Conservation (phyloP, 805 yeast species). For the Suhomyces sp. region DNA sequence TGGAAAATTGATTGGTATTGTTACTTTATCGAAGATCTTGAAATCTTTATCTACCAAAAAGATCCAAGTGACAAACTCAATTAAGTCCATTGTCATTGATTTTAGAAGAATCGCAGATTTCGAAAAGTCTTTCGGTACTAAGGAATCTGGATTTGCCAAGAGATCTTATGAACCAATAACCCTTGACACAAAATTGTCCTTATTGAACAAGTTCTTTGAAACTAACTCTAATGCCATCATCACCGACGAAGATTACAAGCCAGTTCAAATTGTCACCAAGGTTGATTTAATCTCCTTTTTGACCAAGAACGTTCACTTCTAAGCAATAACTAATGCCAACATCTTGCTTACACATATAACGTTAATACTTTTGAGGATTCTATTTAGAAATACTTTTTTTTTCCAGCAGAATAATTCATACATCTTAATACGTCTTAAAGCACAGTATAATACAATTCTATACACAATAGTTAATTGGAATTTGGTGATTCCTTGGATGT, state of each 20-base stretch:
- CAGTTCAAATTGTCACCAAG: conserved; percentile 83
- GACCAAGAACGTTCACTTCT: conserved; percentile 32
- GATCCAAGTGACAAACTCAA: conserved; percentile 54
- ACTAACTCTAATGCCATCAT: conserved; percentile 82
- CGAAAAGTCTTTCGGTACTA: conserved; percentile 60
- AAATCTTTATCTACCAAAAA: conserved; percentile 63
- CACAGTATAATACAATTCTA: conserved; percentile 5
- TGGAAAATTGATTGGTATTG: conserved; percentile 70
- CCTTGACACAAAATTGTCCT: conserved; percentile 60
- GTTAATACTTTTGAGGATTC: no score
- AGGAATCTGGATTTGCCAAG: conserved; percentile 55
- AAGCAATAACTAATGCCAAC: background rate
- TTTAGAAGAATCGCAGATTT: conserved; percentile 70
- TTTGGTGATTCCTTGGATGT: no score
- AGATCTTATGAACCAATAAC: conserved; percentile 68
- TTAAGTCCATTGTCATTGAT: conserved; percentile 63
- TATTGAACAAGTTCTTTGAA: conserved; percentile 77
- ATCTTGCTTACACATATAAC: background rate
- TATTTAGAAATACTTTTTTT: no score
- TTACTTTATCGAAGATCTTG: conserved; percentile 71
- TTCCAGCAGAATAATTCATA: background rate
- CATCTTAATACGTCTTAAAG: background rate
- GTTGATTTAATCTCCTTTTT: conserved; percentile 70
- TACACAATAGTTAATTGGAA: no score
- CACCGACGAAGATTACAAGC: conserved; percentile 67